Evolutionary conservation across 352 stramenopile species (phyloP).

Genomic region (Phytophthora chlamydospora): DNA sequence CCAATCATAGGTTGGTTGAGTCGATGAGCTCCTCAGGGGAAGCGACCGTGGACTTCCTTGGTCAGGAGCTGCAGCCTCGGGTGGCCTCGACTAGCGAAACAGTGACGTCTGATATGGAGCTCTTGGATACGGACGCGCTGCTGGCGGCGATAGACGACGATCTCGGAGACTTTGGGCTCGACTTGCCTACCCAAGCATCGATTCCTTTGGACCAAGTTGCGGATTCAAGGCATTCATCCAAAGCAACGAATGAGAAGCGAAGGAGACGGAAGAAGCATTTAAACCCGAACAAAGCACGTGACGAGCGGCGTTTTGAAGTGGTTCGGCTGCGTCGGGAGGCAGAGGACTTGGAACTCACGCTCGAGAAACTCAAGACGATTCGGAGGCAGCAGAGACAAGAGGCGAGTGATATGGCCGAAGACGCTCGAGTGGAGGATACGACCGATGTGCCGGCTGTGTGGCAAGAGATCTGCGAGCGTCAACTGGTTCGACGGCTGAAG

Average conservation of each 20-base stretch:
- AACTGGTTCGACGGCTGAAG: slow-evolving; percentile 26
- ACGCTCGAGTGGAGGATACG: neutral
- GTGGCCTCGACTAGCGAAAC: neutral
- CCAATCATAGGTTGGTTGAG: too few species aligned
- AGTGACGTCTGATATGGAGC: neutral
- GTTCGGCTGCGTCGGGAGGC: slow-evolving; percentile 20
- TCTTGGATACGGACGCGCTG: slow-evolving; percentile 18
- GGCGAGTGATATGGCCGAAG: neutral
- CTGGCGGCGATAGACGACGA: slow-evolving; percentile 17
- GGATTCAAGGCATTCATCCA: neutral
- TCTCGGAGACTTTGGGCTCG: slow-evolving; percentile 12
- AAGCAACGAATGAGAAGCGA: neutral
- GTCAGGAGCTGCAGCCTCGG: neutral
- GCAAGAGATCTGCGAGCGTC: slow-evolving; percentile 32
- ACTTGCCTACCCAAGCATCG: neutral
- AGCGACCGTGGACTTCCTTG: too few species aligned
- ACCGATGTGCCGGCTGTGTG: slow-evolving; percentile 25
- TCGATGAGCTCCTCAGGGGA: too few species aligned
- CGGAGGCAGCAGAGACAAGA: neutral
- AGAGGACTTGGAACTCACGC: slow-evolving; percentile 25
- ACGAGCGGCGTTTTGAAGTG: slow-evolving; percentile 31
- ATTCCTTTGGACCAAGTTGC: too few species aligned
- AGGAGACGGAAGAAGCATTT: slow-evolving; percentile 21
- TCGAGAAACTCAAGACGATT: slow-evolving; percentile 25
- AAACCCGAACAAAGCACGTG: slow-evolving; percentile 37